Conservation (phyloP, 805 yeast species). For the Cyberlindnera euphorbiae region DNA sequence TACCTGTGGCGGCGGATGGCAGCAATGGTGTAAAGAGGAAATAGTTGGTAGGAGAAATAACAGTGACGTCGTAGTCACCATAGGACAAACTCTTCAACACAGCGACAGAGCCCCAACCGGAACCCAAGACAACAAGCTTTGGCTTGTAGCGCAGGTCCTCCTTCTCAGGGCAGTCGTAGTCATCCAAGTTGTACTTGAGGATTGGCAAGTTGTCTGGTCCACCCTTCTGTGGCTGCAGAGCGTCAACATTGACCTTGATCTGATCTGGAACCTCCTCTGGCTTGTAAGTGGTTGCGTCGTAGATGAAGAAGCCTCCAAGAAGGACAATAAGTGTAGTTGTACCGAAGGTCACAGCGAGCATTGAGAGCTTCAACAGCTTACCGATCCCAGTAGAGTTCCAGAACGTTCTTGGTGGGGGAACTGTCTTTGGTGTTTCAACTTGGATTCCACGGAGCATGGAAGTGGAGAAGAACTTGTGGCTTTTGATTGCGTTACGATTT, state of each 20-base stretch:
- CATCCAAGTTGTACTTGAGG: slow-evolving; percentile 50
- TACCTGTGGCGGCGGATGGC: slow-evolving; percentile 69
- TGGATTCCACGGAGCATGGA: background rate
- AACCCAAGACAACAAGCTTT: slow-evolving; percentile 55
- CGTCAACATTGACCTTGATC: slow-evolving; percentile 46
- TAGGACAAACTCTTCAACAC: slow-evolving; percentile 46
- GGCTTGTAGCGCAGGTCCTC: slow-evolving; percentile 45
- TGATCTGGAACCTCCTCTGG: slow-evolving; percentile 37
- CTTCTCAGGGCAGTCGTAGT: slow-evolving; percentile 47
- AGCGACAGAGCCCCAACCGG: slow-evolving; percentile 71
- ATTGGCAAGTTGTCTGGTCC: slow-evolving; percentile 73
- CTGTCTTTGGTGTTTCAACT: slow-evolving; percentile 19
- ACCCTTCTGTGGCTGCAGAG: slow-evolving; percentile 52
- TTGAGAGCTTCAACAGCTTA: slow-evolving; percentile 29
- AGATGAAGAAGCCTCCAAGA: slow-evolving; percentile 50
- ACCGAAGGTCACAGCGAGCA: slow-evolving; percentile 38
- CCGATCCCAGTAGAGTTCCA: slow-evolving; percentile 29
- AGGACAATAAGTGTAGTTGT: slow-evolving; percentile 38
- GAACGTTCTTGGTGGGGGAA: slow-evolving; percentile 21
- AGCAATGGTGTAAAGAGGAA: slow-evolving; percentile 66
- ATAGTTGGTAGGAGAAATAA: slow-evolving; percentile 64
- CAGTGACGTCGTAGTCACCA: slow-evolving; percentile 58
- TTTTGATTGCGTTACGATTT: too few relatives aligned
- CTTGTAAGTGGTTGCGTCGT: slow-evolving; percentile 62
- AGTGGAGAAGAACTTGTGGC: background rate